phyloP scores from a whole-genome alignment of 108 stramenopile genomes.

The Nitzschia inconspicua region DNA sequence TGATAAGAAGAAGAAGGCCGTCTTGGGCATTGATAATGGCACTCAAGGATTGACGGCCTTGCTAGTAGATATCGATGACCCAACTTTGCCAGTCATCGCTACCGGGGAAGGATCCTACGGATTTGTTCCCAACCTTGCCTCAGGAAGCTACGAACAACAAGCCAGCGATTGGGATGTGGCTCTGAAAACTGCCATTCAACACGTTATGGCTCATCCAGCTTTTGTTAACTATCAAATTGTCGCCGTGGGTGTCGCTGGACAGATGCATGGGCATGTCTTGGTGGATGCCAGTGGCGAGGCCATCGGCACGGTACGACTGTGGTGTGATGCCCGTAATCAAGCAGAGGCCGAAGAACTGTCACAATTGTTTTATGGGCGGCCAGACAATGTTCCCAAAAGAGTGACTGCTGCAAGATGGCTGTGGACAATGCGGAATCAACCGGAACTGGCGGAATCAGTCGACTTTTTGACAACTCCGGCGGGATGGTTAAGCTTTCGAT shows the following conservation, averaged over 20 bases:
- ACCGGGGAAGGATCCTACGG: constrained; percentile 31
- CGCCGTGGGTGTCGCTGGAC: constrained; percentile 39
- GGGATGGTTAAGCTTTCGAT: constrained; percentile 31
- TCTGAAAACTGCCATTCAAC: constrained; percentile 9
- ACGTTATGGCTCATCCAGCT: no score
- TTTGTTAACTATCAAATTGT: constrained; percentile 1
- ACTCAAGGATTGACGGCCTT: constrained; percentile 49
- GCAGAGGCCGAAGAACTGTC: constrained; percentile 33
- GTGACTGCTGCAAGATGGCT: constrained; percentile 35
- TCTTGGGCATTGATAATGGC: constrained; percentile 50
- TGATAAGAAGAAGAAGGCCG: no score
- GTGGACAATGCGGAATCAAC: constrained; percentile 36
- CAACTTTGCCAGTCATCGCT: constrained; percentile 16
- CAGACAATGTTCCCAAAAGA: constrained; percentile 32
- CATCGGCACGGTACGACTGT: constrained; percentile 33
- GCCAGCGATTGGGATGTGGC: constrained; percentile 38
- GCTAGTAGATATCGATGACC: constrained; percentile 10
- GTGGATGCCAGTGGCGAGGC: constrained; percentile 6
- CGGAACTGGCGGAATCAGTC: constrained; percentile 14
- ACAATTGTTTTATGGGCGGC: constrained; percentile 7
- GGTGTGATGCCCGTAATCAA: constrained; percentile 48
- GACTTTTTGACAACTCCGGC: constrained; percentile 38
- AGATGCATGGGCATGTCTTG: constrained; percentile 51
- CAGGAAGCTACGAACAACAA: constrained; percentile 41
- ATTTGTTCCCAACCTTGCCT: constrained; percentile 8